These are phyloP conservation scores for Orychophragmus violaceus DNA, from an alignment of 345 rosid genomes.

Conservation along the genomic window DNA sequence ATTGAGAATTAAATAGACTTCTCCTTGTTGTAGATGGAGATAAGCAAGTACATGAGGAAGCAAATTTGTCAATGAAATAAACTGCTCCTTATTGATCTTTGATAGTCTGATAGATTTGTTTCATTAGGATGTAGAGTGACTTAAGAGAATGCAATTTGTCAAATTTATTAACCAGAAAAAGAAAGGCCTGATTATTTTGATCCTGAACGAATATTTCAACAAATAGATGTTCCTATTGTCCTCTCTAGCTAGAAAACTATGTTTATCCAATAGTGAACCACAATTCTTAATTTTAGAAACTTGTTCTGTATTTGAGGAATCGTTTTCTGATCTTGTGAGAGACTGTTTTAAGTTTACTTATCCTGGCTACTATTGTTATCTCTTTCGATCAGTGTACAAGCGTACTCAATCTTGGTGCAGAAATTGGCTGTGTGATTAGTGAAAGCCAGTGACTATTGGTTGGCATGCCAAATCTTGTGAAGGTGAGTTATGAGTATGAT, in stretches of 20 bases:
- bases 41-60: too few relatives aligned
- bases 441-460: slow-evolving; percentile 97
- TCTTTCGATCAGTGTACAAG: slow-evolving; percentile 48
- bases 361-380: neutral
- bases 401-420: slow-evolving; percentile 68
- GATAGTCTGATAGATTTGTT: neutral
- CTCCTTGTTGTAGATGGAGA: too few relatives aligned
- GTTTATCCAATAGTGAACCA: neutral
- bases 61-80: too few relatives aligned
- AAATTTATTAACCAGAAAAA: neutral
- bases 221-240: neutral
- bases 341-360: neutral
- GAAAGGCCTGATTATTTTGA: neutral
- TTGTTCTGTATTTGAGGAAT: neutral
- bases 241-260: neutral
- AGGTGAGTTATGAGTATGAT: slow-evolving; percentile 42
- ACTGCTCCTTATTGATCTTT: neutral
- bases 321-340: neutral
- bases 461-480: slow-evolving; percentile 79
- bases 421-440: slow-evolving; percentile 85
- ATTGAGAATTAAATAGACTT: too few relatives aligned
- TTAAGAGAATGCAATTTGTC: neutral
- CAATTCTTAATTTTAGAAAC: neutral
- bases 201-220: neutral
- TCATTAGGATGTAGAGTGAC: too few relatives aligned